Percentiles rank a stretch among this genome's conserved stretches.
These are phyloP conservation scores for Pythium dissotocum DNA, from an alignment of 352 stramenopile species.

Conservation along the genomic window DNA sequence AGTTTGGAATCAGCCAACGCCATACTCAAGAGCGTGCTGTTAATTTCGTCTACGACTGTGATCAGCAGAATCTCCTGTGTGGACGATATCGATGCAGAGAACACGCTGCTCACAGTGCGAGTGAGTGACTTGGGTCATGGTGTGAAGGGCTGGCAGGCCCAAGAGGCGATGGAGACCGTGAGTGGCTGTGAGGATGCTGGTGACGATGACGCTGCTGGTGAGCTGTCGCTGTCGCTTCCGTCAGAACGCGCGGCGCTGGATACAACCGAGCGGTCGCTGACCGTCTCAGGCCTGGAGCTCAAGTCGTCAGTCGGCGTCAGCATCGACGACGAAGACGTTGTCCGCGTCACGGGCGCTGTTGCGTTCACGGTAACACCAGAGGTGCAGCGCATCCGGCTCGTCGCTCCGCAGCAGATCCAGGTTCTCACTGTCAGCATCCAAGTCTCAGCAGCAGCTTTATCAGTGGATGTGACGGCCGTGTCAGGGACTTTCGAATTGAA, in stretches of 20 bases:
- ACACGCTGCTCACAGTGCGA: conserved; percentile 4
- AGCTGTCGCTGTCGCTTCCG: not conserved
- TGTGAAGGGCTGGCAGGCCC: not conserved
- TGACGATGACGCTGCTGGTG: not conserved
- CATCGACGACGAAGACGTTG: not conserved
- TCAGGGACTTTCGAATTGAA: conserved; percentile 32
- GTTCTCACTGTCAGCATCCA: conserved; percentile 17
- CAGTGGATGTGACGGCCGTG: not conserved
- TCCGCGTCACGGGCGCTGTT: conserved; percentile 7
- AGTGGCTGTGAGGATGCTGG: not conserved
- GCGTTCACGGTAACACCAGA: conserved; percentile 21
- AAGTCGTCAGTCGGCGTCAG: not conserved
- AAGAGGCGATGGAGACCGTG: not conserved
- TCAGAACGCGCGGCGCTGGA: conserved; percentile 6
- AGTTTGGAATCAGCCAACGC: conserved; percentile 3
- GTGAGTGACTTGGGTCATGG: conserved; percentile 20
- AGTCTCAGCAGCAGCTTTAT: not conserved
- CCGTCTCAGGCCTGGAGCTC: conserved; percentile 5
- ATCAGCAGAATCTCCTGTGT: not conserved
- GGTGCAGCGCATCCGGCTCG: conserved; percentile 24
- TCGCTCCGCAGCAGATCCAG: conserved; percentile 19
- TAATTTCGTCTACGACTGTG: not conserved
- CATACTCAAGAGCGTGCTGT: conserved; percentile 7
- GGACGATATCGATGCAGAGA: not conserved
- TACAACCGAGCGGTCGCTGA: not conserved